Conservation (phyloP, 2,329 filamentous ascomycete genomes). For the Falciphora oryzae region DNA sequence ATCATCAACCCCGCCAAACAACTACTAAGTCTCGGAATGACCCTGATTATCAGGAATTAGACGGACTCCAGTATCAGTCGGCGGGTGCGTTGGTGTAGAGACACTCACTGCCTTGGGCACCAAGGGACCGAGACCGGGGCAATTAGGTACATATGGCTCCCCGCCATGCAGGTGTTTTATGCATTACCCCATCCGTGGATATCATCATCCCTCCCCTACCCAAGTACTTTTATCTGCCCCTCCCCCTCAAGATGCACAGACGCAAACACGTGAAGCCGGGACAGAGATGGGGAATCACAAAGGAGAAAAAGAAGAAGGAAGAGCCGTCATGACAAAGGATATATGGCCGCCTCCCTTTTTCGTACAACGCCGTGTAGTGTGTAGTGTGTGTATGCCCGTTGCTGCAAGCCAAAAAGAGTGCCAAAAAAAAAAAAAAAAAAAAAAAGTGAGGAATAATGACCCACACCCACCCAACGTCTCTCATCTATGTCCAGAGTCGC, state of each 20-base stretch:
- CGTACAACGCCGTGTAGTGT: background rate
- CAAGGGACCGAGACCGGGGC: background rate
- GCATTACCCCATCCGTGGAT: background rate
- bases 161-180: background rate
- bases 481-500: background rate
- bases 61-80: too few species aligned
- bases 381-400: background rate
- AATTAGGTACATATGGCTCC: conserved; percentile 1
- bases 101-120: too few species aligned
- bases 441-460: background rate
- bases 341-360: background rate
- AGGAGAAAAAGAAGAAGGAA: background rate
- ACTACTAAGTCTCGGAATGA: too few species aligned
- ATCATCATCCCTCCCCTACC: too few species aligned
- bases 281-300: background rate
- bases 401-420: too few species aligned
- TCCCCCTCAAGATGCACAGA: background rate
- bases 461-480: background rate
- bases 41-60: background rate
- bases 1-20: background rate
- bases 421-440: background rate
- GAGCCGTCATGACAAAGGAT: background rate
- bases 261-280: background rate
- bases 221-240: too few species aligned
- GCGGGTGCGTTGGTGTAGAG: too few species aligned